These are phyloP conservation scores for Cicer judaicum DNA, from an alignment of 306 rosid species.

Conservation along the genomic window DNA sequence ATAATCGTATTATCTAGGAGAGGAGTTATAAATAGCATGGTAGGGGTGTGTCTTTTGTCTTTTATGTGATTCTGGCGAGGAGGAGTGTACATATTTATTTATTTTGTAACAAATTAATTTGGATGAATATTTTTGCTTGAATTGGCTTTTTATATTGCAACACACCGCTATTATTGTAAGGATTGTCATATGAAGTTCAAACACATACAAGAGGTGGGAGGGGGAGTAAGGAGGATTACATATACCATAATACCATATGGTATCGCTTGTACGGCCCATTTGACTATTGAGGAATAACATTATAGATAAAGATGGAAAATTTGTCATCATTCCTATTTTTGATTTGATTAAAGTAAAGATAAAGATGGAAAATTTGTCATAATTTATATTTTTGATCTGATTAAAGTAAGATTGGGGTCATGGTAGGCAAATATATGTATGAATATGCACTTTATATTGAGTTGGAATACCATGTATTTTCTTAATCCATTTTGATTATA, in stretches of 20 bases:
- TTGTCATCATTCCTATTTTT: not conserved
- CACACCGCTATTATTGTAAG: too few species aligned
- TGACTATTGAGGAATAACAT: not conserved
- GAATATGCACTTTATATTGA: too few species aligned
- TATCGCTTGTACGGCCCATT: not conserved
- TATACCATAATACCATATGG: not conserved
- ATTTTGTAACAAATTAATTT: not conserved
- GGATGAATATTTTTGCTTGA: not conserved
- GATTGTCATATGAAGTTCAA: too few species aligned
- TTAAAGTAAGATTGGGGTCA: not conserved
- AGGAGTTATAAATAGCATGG: not conserved
- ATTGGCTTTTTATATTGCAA: not conserved
- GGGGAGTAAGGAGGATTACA: too few species aligned
- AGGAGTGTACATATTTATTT: not conserved
- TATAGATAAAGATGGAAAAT: not conserved
- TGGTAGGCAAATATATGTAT: too few species aligned
- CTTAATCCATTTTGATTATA: too few species aligned
- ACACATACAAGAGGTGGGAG: too few species aligned
- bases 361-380: not conserved
- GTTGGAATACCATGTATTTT: too few species aligned
- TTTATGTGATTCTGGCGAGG: not conserved
- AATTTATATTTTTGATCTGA: not conserved
- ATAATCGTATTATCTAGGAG: not conserved
- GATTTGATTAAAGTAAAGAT: not conserved
- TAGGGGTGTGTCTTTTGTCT: not conserved